A percentile compares a stretch with the other conserved stretches of the same genome.
These are phyloP conservation scores for Paragyromitra xinjiangensis DNA, from an alignment of 495 filamentous ascomycete species.

Conservation along the genomic window DNA sequence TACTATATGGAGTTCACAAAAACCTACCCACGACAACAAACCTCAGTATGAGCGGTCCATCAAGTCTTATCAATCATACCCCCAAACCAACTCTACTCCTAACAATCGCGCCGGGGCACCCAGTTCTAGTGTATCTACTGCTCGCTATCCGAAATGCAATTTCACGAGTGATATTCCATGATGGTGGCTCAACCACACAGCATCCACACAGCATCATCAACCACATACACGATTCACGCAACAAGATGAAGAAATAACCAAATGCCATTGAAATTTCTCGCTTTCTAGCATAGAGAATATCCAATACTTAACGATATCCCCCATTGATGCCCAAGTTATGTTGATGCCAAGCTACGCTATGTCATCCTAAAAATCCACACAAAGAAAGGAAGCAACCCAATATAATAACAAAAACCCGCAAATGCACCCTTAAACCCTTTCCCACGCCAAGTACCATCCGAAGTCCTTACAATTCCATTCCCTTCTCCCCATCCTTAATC, in stretches of 20 bases:
- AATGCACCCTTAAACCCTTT: not conserved
- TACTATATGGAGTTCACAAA: too few species aligned
- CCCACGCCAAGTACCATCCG: not conserved
- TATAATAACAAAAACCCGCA: not conserved
- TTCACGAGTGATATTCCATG: not conserved
- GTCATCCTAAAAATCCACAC: not conserved
- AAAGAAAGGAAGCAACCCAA: not conserved
- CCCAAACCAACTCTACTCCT: too few species aligned
- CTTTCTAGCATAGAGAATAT: not conserved
- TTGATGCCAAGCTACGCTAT: not conserved
- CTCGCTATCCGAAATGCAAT: not conserved
- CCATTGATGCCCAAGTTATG: not conserved
- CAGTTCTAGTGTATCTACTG: too few species aligned
- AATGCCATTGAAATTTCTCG: not conserved
- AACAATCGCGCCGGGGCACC: too few species aligned
- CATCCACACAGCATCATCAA: not conserved
- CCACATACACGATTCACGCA: not conserved
- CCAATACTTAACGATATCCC: not conserved
- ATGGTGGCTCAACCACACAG: not conserved
- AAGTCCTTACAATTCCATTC: constrained; percentile 33
- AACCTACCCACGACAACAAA: too few species aligned
- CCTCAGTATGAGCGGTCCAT: too few species aligned
- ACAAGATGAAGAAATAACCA: not conserved
- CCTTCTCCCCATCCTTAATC: constrained; percentile 59
- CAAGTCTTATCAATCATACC: too few species aligned